Evolutionary conservation across 2,329 filamentous ascomycete genomes (phyloP).

Genomic region (Coleophoma eucalyptorum): DNA sequence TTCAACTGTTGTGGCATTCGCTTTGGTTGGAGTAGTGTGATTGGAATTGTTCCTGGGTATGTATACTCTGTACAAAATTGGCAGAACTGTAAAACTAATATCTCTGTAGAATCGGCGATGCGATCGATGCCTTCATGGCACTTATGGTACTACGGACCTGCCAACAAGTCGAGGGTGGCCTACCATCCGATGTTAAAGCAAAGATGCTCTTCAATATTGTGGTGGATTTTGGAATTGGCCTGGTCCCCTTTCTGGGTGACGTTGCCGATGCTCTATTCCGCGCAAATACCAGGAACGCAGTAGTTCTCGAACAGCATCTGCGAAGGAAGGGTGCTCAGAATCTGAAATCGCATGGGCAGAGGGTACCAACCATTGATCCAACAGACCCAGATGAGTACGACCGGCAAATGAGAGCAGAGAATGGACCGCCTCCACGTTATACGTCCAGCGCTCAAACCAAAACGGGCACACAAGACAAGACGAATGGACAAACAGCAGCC

Average conservation of each 20-base stretch:
- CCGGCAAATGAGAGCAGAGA: constrained; percentile 23
- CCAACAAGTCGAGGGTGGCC: constrained; percentile 70
- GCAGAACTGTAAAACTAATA: constrained; percentile 20
- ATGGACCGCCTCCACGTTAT: constrained; percentile 23
- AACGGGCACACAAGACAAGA: constrained; percentile 12
- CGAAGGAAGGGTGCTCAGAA: constrained; percentile 63
- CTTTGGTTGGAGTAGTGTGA: constrained; percentile 86
- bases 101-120: constrained; percentile 63
- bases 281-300: constrained; percentile 73
- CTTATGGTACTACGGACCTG: constrained; percentile 72
- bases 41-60: constrained; percentile 79
- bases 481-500: not conserved
- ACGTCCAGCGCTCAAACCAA: constrained; percentile 10
- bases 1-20: constrained; percentile 78
- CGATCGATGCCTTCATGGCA: constrained; percentile 68
- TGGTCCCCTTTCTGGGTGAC: constrained; percentile 76
- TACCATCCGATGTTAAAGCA: constrained; percentile 55
- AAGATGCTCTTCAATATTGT: constrained; percentile 80
- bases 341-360: constrained; percentile 41
- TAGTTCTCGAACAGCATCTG: constrained; percentile 60
- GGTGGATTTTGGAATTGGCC: constrained; percentile 69
- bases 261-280: constrained; percentile 68
- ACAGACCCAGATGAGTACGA: constrained; percentile 51
- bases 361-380: constrained; percentile 44
- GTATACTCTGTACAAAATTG: constrained; percentile 30